Evolutionary conservation across 2,329 filamentous ascomycete species (phyloP), one percentile per base, ranked within the genome.

Genomic region (Berkeleyomyces rouxiae): DNA sequence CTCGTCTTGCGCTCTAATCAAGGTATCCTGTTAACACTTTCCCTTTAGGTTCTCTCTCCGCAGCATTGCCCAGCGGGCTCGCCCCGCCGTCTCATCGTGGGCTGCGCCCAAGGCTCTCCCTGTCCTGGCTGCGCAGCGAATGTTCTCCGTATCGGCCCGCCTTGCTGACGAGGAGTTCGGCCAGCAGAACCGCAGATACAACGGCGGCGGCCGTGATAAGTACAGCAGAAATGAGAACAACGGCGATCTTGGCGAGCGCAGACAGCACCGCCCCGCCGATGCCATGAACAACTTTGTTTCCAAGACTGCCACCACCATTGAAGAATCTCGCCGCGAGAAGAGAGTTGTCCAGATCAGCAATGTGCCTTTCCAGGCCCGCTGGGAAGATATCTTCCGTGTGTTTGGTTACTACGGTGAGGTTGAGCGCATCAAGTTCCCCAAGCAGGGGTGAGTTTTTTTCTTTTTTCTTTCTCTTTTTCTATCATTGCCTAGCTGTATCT

Each of bases 361-460:
- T 39, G 33, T 61, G 9, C 63, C 63, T 43, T 64, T 59, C n/a
- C 47, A 64, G 42, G 43, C 63, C 9, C 59, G 63, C 59, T 64
- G 63, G 63, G 63, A 64, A 47, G 63, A 64, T 33, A 9, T 62
- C 36, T 64, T 61, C 63, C 63, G 63, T 43, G 59, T 62, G 40
- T 64, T 64, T 40, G 63, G 63, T 31, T 64, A 64, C 59, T 64
- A 64, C 39, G 63, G 63, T 3, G 63, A 64, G 63, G 58, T 64
- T 57, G 63, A 64, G 59, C 59, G 63, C 13, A 58, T 64, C 42
- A 61, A 61, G 59, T 64, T 64, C 46, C 37, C 47, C 51, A 64
- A 49, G 53, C 11, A 44, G 37, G 63, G 63, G 63, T 64, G 46
- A 64, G 59, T 64, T 51, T 13, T 53, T 7, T n/a, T 59, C 49